A percentile compares a stretch with the other conserved stretches of the same genome.
Evolutionary conservation across 2,329 filamentous ascomycete genomes (phyloP).

Genomic region (Colletotrichum sp.): DNA sequence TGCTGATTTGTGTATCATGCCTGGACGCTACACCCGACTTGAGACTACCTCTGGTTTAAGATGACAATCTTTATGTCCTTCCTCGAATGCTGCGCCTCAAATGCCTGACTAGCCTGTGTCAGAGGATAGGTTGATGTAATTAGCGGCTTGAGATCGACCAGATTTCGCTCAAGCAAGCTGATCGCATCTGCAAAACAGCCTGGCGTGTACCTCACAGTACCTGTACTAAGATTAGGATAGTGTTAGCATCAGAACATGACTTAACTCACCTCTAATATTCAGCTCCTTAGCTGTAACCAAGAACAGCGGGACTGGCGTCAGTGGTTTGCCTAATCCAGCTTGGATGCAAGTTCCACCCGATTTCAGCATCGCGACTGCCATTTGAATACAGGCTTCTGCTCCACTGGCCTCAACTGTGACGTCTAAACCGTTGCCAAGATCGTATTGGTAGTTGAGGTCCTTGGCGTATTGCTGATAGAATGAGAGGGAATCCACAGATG

Average conservation of each 20-base stretch:
- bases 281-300: neutral
- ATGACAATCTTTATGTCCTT: no score
- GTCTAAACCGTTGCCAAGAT: neutral
- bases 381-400: neutral
- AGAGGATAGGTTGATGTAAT: no score
- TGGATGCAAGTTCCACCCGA: neutral
- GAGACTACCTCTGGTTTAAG: no score
- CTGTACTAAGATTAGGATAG: neutral
- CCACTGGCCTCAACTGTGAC: neutral
- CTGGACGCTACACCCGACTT: no score
- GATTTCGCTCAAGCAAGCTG: no score
- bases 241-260: neutral
- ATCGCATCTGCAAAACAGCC: neutral
- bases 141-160: no score
- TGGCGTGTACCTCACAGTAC: neutral
- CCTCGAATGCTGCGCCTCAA: no score
- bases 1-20: no score
- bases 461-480: neutral
- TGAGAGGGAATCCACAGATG: neutral
- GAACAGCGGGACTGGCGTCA: rapidly evolving
- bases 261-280: neutral
- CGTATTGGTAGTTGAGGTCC: neutral
- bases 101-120: no score
- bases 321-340: rapidly evolving
- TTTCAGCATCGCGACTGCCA: neutral